phyloP scores from a whole-genome alignment of 306 rosid genomes.

The peach (Prunus persica) region Prunus_persica_NCBIv2 NC_034012.1:3084501-3085000 shows the following conservation, averaged over 20 bases:
- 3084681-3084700: conserved; percentile 6
- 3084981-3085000: conserved; percentile 2
- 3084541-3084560: not conserved
- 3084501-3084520: not conserved
- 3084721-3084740: conserved; percentile 18
- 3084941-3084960: not conserved
- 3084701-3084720: not conserved
- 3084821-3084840: conserved; percentile 15
- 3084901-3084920: not conserved
- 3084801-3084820: not conserved
- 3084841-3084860: conserved; percentile 21
- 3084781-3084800: conserved; percentile 14
- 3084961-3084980: not conserved
- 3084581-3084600: conserved; percentile 28
- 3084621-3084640: conserved; percentile 2
- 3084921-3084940: not conserved
- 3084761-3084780: conserved; percentile 12
- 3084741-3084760: conserved; percentile 16
- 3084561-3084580: conserved; percentile 12
- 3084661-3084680: not conserved
- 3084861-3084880: conserved; percentile 8
- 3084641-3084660: conserved; percentile 23
- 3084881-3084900: no score
- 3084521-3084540: conserved; percentile 15
- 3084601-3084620: conserved; percentile 23